These are phyloP conservation scores for Carpinus viminea DNA, from an alignment of 306 rosid genomes.

Conservation along the genomic window DNA sequence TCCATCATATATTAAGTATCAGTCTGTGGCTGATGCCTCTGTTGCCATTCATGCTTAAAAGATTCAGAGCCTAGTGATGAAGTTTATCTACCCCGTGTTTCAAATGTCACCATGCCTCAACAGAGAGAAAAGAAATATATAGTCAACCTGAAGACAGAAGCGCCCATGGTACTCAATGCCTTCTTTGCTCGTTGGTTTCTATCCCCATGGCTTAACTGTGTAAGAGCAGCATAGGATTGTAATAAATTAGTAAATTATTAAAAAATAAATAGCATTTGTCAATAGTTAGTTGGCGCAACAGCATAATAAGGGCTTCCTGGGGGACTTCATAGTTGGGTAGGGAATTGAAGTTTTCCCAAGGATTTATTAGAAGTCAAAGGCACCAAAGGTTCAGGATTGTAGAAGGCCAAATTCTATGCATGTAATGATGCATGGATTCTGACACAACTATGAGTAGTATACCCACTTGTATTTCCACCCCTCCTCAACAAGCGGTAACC, in stretches of 20 bases:
- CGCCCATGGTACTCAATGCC: constrained; percentile 91
- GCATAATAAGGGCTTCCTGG: constrained; percentile 14
- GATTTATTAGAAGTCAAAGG: not conserved
- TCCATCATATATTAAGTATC: not conserved
- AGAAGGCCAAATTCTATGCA: not conserved
- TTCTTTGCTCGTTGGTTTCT: constrained; percentile 69
- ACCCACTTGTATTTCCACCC: not conserved
- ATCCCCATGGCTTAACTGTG: constrained; percentile 74
- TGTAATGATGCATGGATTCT: not conserved
- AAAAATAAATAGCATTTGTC: not conserved
- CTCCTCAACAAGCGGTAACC: constrained; percentile 8
- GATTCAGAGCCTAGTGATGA: constrained; percentile 17
- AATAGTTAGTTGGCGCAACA: constrained; percentile 10
- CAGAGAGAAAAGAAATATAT: constrained; percentile 22
- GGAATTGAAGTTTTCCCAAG: not conserved
- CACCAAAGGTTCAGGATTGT: not conserved
- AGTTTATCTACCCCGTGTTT: not conserved
- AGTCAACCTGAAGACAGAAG: constrained; percentile 93
- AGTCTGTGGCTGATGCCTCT: not conserved
- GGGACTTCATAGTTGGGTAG: constrained; percentile 7
- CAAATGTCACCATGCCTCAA: constrained; percentile 16
- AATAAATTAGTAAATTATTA: constrained; percentile 14
- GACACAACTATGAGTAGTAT: not conserved
- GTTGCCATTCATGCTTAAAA: not conserved
- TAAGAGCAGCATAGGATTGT: constrained; percentile 26